These are phyloP conservation scores for Suillus fuscotomentosus DNA, from an alignment of 768 basidiomycete genomes.

Conservation along the genomic window DNA sequence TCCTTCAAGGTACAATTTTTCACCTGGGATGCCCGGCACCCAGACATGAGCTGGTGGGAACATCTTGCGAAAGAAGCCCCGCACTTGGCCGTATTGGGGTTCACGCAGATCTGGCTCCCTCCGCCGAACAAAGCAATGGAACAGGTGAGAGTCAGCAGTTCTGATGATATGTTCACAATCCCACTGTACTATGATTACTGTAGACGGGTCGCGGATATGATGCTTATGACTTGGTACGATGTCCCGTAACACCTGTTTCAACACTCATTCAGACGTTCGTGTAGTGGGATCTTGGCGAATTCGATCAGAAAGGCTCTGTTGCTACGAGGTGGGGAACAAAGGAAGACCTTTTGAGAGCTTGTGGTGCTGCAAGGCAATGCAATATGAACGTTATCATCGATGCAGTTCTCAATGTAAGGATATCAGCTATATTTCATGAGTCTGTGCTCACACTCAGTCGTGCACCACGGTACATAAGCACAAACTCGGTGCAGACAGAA, in stretches of 20 bases:
- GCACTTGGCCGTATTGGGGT: conserved; percentile 59
- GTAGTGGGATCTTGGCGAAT: conserved; percentile 89
- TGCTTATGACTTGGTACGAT: conserved; percentile 76
- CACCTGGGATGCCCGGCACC: conserved; percentile 69
- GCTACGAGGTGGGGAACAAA: conserved; percentile 87
- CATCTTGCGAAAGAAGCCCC: conserved; percentile 69
- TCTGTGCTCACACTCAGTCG: conserved; percentile 10
- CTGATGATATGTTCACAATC: conserved; percentile 9
- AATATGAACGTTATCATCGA: conserved; percentile 81
- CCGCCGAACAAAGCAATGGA: conserved; percentile 79
- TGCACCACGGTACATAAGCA: conserved; percentile 44
- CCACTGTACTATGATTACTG: conserved; percentile 8
- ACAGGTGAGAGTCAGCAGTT: conserved; percentile 36
- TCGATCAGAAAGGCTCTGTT: conserved; percentile 68
- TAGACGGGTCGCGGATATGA: conserved; percentile 80
- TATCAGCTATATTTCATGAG: background rate
- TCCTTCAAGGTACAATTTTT: conserved; percentile 71
- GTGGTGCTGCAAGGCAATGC: conserved; percentile 60
- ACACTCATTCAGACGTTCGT: background rate
- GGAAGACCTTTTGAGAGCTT: conserved; percentile 72
- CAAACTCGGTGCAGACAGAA: conserved; percentile 80
- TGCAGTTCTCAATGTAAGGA: conserved; percentile 80
- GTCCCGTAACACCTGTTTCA: background rate
- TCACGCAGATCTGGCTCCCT: conserved; percentile 83
- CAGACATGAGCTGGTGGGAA: conserved; percentile 75